Evolutionary conservation across 345 rosid species (phyloP).

Genomic region (Anastatica hierochuntica): DNA sequence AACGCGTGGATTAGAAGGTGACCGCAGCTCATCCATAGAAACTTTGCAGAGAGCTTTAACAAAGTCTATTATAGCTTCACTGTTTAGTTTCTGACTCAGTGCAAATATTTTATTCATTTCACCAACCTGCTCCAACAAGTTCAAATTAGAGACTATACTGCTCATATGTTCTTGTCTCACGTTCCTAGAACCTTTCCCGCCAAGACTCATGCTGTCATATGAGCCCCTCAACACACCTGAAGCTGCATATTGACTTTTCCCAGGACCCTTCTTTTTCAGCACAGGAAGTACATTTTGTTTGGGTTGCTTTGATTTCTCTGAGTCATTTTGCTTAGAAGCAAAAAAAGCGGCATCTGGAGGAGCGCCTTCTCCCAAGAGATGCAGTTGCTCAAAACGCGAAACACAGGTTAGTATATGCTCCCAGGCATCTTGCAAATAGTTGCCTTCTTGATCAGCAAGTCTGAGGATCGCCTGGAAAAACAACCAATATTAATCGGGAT

Average conservation of each 20-base stretch:
- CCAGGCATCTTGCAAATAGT: slow-evolving; percentile 84
- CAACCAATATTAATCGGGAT: slow-evolving; percentile 3
- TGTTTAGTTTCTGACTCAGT: slow-evolving; percentile 86
- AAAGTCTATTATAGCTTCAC: slow-evolving; percentile 93
- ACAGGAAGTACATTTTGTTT: slow-evolving; percentile 49
- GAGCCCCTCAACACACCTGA: slow-evolving; percentile 87
- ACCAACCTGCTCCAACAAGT: slow-evolving; percentile 90
- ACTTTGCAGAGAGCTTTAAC: slow-evolving; percentile 99
- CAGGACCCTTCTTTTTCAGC: slow-evolving; percentile 64
- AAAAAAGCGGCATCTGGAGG: slow-evolving; percentile 51
- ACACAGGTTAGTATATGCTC: slow-evolving; percentile 85
- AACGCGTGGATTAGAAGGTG: slow-evolving; percentile 92
- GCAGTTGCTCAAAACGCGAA: slow-evolving; percentile 88
- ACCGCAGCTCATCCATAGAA: slow-evolving; percentile 88
- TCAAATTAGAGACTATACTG: slow-evolving; percentile 63
- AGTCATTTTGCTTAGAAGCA: slow-evolving; percentile 48
- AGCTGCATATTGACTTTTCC: slow-evolving; percentile 59
- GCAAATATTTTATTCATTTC: slow-evolving; percentile 96
- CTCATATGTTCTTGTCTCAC: slow-evolving; percentile 61
- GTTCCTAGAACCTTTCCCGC: slow-evolving; percentile 47
- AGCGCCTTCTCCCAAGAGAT: slow-evolving; percentile 86
- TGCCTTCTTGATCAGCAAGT: slow-evolving; percentile 84
- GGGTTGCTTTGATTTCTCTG: slow-evolving; percentile 29
- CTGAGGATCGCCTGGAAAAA: slow-evolving; percentile 61
- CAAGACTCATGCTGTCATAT: slow-evolving; percentile 62